phyloP scores from a whole-genome alignment of 805 yeast species.

The Starmera dryadoides region DNA sequence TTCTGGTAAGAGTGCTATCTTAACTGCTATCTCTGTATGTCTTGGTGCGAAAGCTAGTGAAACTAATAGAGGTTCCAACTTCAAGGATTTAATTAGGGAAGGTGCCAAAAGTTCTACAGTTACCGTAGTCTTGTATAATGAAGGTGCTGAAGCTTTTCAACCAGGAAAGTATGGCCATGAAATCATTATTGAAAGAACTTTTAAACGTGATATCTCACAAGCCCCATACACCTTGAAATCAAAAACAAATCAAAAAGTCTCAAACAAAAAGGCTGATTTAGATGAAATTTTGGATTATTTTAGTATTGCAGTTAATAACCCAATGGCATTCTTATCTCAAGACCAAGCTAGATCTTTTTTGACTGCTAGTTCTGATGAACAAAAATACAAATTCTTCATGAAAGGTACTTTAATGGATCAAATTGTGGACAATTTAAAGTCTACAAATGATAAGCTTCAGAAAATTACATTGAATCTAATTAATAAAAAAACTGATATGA shows the following conservation, averaged over 20 bases:
- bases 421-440: conserved; percentile 45
- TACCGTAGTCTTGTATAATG: conserved; percentile 54
- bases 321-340: conserved; percentile 88
- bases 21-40: conserved; percentile 83
- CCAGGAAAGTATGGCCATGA: conserved; percentile 60
- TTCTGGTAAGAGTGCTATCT: conserved; percentile 81
- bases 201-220: conserved; percentile 45
- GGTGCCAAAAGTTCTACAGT: conserved; percentile 69
- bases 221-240: conserved; percentile 48
- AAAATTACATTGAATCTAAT: conserved; percentile 33
- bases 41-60: conserved; percentile 83
- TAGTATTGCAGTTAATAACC: conserved; percentile 79
- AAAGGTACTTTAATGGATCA: conserved; percentile 71
- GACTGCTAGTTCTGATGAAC: conserved; percentile 64
- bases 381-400: conserved; percentile 72
- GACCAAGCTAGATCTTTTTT: conserved; percentile 89
- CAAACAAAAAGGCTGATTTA: conserved; percentile 56
- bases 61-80: conserved; percentile 75
- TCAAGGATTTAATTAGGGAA: conserved; percentile 66
- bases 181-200: conserved; percentile 63
- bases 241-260: conserved; percentile 42
- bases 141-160: conserved; percentile 57
- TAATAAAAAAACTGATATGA: conserved; percentile 30
- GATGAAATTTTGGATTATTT: conserved; percentile 64
- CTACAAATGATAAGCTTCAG: conserved; percentile 27